Conservation (phyloP, 73 alveolate genomes). For the Tetrahymena borealis region DNA sequence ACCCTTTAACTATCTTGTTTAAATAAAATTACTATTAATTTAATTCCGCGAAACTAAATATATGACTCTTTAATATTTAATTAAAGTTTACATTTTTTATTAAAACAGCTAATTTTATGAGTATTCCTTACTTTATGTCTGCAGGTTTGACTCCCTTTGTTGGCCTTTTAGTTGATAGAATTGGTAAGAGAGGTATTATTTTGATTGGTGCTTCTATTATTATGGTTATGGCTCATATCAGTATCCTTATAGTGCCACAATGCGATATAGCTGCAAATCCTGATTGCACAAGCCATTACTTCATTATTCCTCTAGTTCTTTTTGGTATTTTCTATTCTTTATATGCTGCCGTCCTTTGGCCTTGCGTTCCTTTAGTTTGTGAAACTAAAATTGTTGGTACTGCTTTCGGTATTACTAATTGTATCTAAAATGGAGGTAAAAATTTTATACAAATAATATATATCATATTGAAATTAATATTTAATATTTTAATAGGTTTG, state of each 20-base stretch:
- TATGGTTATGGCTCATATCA: conserved; percentile 40
- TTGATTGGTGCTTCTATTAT: conserved; percentile 32
- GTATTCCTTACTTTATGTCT: conserved; percentile 63
- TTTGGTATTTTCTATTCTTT: conserved; percentile 70
- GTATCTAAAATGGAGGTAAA: conserved; percentile 69
- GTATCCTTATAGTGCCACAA: conserved; percentile 31
- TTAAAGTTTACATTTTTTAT: conserved; percentile 18
- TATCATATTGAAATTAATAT: neutral
- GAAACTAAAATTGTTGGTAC: conserved; percentile 75
- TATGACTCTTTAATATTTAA: conserved; percentile 47
- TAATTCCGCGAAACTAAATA: too few relatives aligned
- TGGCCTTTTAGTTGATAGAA: conserved; percentile 55
- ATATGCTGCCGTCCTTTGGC: conserved; percentile 82
- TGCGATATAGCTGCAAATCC: conserved; percentile 21
- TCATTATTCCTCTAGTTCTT: conserved; percentile 38
- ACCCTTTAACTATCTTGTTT: too few relatives aligned
- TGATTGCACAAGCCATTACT: conserved; percentile 13
- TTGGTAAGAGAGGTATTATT: conserved; percentile 59
- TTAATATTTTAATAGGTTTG: neutral
- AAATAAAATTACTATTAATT: too few relatives aligned
- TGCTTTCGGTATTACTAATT: conserved; percentile 78
- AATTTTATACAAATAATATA: conserved; percentile 51
- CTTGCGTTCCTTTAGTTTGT: conserved; percentile 68
- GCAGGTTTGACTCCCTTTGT: conserved; percentile 69
- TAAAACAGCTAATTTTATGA: conserved; percentile 7